Conservation (phyloP, 2,329 filamentous ascomycete species). For the Fusarium domesticum region DNA sequence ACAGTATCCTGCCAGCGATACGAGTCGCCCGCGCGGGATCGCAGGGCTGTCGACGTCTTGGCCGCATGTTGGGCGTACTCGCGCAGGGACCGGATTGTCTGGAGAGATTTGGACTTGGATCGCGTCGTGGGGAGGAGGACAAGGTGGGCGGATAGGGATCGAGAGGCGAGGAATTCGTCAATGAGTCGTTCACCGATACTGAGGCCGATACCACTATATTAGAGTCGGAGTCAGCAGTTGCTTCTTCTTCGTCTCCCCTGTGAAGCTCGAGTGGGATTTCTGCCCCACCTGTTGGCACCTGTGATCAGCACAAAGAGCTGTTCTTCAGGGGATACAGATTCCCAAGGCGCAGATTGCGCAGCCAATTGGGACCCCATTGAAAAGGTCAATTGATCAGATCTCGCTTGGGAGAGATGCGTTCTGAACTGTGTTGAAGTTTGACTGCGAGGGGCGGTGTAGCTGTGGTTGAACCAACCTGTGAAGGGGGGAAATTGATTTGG, state of each 20-base stretch:
- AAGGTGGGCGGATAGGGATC: constrained; percentile 65
- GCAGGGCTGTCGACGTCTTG: constrained; percentile 37
- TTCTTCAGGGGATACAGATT: constrained; percentile 37
- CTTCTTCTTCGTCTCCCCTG: too few relatives aligned
- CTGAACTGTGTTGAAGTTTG: background rate
- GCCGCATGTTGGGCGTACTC: constrained; percentile 51
- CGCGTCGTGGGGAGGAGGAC: constrained; percentile 83
- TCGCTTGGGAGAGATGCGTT: background rate
- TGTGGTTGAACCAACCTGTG: too few relatives aligned
- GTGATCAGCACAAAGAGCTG: constrained; percentile 71
- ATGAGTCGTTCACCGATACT: constrained; percentile 81
- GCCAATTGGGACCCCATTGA: background rate
- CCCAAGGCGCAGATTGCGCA: constrained; percentile 33
- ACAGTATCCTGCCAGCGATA: constrained; percentile 41
- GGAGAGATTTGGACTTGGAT: constrained; percentile 66
- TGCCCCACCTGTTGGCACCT: constrained; percentile 81
- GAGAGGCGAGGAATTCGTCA: constrained; percentile 78
- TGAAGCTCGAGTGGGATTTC: too few relatives aligned
- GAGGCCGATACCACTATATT: constrained; percentile 75
- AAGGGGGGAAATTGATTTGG: background rate
- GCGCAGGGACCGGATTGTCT: constrained; percentile 65
- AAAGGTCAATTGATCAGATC: constrained; percentile 14
- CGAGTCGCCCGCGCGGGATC: constrained; percentile 36
- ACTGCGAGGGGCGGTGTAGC: constrained; percentile 7
- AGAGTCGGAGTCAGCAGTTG: too few relatives aligned